A percentile compares a stretch with the other conserved stretches of the same genome.
phyloP scores from a whole-genome alignment of 2,329 filamentous ascomycete genomes.

The Domatiomyces globalis region DNA sequence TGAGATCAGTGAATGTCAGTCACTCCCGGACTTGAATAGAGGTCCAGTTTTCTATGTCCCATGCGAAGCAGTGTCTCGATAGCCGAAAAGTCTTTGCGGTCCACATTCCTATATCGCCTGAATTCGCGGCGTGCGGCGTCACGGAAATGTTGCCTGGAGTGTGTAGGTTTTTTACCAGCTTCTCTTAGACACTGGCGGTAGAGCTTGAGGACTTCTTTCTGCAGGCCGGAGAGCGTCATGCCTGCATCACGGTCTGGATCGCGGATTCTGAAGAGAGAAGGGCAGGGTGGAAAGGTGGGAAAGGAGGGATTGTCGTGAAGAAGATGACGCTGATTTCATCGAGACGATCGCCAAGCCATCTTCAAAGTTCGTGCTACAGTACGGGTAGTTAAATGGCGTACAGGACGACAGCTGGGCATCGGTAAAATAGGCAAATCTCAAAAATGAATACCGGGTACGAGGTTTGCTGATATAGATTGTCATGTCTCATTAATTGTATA shows the following conservation, averaged over 20 bases:
- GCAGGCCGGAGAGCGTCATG: conserved; percentile 58
- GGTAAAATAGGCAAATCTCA: no score
- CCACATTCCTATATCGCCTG: conserved; percentile 51
- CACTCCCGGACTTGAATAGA: conserved; percentile 66
- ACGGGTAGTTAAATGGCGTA: no score
- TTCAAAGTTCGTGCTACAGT: neutral
- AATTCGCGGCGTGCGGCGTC: conserved; percentile 53
- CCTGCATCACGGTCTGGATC: neutral
- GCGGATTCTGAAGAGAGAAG: neutral
- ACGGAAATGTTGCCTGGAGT: conserved; percentile 7
- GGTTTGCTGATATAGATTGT: no score
- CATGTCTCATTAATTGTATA: no score
- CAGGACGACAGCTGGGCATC: no score
- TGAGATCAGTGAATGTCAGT: conserved; percentile 47
- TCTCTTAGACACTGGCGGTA: conserved; percentile 78
- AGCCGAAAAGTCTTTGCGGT: conserved; percentile 72
- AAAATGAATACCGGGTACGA: no score
- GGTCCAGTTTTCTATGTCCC: conserved; percentile 66
- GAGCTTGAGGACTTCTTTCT: conserved; percentile 71
- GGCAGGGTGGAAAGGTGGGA: neutral
- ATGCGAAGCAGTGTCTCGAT: conserved; percentile 77
- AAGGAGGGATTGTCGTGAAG: neutral
- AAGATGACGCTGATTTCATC: neutral
- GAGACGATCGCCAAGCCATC: neutral
- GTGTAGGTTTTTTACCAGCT: conserved; percentile 58